phyloP scores from a whole-genome alignment of 2,329 filamentous ascomycete genomes.

The Elsinoe ampelina region DNA sequence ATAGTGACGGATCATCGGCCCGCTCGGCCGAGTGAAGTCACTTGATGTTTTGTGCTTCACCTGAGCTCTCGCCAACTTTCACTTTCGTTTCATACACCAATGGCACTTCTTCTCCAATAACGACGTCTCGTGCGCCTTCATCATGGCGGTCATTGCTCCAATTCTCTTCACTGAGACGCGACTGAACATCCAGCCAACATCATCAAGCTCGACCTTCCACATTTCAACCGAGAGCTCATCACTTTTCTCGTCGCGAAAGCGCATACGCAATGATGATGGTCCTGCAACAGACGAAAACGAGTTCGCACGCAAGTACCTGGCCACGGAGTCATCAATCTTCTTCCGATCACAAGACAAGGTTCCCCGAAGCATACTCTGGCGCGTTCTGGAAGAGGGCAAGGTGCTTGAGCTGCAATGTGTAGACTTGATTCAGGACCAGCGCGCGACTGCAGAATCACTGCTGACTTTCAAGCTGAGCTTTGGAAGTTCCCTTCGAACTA shows the following conservation, averaged over 20 bases:
- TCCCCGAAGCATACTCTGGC: slow-evolving; percentile 84
- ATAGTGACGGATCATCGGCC: neutral
- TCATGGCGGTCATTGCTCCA: slow-evolving; percentile 46
- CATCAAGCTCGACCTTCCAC: slow-evolving; percentile 58
- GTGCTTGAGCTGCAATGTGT: slow-evolving; percentile 74
- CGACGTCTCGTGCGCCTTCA: slow-evolving; percentile 46
- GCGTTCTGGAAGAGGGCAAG: slow-evolving; percentile 69
- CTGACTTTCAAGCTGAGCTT: slow-evolving; percentile 73
- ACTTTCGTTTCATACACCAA: neutral
- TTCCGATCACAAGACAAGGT: slow-evolving; percentile 67
- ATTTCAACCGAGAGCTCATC: slow-evolving; percentile 44
- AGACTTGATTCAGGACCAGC: slow-evolving; percentile 60
- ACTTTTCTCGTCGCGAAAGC: slow-evolving; percentile 24
- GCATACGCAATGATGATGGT: slow-evolving; percentile 28
- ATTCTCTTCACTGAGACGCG: slow-evolving; percentile 80
- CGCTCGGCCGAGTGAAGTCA: neutral
- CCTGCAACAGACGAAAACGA: slow-evolving; percentile 56
- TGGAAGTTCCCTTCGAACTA: slow-evolving; percentile 65
- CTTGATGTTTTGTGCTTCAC: neutral
- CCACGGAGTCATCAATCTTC: slow-evolving; percentile 72
- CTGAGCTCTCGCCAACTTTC: neutral
- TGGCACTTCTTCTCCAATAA: neutral
- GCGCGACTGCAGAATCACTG: slow-evolving; percentile 38
- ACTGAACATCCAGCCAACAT: slow-evolving; percentile 68
- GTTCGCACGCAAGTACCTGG: slow-evolving; percentile 65